Percentiles rank a stretch among this genome's conserved stretches.
Conservation (phyloP, 1,284 basidiomycete genomes). For the Trichosporon faecale region DNA sequence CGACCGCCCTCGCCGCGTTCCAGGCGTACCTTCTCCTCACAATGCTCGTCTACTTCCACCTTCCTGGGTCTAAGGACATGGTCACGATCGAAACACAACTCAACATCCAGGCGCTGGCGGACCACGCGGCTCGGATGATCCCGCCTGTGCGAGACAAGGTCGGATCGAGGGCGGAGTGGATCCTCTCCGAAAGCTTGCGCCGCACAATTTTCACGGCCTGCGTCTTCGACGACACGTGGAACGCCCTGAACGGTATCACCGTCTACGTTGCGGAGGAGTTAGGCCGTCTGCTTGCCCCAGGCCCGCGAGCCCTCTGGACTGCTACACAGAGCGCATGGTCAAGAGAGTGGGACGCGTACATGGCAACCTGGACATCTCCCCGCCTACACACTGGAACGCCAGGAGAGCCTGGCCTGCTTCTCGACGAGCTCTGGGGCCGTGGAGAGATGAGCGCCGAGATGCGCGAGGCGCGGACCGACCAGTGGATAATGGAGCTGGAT, state of each 20-base stretch:
- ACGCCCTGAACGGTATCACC: slow-evolving; percentile 7
- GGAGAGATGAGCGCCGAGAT: neutral
- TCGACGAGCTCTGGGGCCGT: slow-evolving; percentile 8
- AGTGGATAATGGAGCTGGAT: slow-evolving; percentile 6
- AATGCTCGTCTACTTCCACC: slow-evolving; percentile 16
- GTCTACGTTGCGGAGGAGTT: slow-evolving; percentile 17
- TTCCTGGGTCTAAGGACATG: neutral
- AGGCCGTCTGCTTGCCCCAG: slow-evolving; percentile 10
- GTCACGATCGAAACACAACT: slow-evolving; percentile 14
- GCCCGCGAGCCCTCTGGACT: slow-evolving; percentile 11
- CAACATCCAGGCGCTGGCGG: slow-evolving; percentile 14
- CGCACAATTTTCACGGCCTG: slow-evolving; percentile 15
- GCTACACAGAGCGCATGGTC: neutral
- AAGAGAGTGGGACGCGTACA: neutral
- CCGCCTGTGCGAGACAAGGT: neutral
- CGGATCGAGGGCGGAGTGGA: neutral
- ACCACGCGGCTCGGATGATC: slow-evolving; percentile 13
- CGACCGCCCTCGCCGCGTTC: slow-evolving; percentile 11
- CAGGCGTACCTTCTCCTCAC: slow-evolving; percentile 18
- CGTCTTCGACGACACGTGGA: slow-evolving; percentile 19
- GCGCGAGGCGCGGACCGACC: slow-evolving; percentile 6
- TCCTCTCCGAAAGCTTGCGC: slow-evolving; percentile 14
- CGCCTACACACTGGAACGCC: neutral
- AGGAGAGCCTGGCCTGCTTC: slow-evolving; percentile 2
- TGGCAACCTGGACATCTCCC: neutral